phyloP scores from a whole-genome alignment of 495 filamentous ascomycete species.

The Neurospora sp. region DNA sequence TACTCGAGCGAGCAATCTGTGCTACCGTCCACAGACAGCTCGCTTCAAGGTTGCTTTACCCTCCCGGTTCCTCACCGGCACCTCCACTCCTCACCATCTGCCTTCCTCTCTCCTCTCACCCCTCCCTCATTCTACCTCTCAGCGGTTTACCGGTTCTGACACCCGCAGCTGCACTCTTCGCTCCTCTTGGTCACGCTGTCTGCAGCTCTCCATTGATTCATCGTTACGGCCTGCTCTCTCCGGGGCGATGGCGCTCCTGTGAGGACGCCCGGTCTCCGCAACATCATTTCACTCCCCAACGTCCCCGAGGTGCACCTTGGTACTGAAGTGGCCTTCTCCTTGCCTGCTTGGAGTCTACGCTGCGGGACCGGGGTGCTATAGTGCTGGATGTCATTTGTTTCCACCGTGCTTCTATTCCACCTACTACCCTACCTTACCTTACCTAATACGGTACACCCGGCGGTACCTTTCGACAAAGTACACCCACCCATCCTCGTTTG shows the following conservation, averaged over 20 bases:
- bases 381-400: background rate
- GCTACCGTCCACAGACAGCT: constrained; percentile 1
- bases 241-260: constrained; percentile 21
- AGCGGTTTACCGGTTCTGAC: constrained; percentile 13
- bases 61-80: constrained; percentile 5
- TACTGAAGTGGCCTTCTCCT: constrained; percentile 9
- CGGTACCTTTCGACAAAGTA: constrained; percentile 15
- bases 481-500: constrained; percentile 14
- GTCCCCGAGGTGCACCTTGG: constrained; percentile 20
- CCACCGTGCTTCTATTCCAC: constrained; percentile 9
- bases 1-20: constrained; percentile 13
- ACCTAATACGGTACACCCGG: constrained; percentile 14
- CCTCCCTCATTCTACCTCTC: constrained; percentile 12
- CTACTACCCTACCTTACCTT: constrained; percentile 2
- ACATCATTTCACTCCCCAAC: constrained; percentile 15
- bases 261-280: constrained; percentile 28
- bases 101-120: constrained; percentile 4
- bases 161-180: constrained; percentile 24
- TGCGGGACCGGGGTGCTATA: constrained; percentile 7
- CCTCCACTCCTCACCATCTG: constrained; percentile 4
- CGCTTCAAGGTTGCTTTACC: constrained; percentile 5
- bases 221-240: constrained; percentile 7
- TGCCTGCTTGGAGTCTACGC: constrained; percentile 4
- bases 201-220: constrained; percentile 14
- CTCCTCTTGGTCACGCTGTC: constrained; percentile 24